Evolutionary conservation across 257 asterid species (phyloP).

Genomic region (Coffea eugenioides): DNA sequence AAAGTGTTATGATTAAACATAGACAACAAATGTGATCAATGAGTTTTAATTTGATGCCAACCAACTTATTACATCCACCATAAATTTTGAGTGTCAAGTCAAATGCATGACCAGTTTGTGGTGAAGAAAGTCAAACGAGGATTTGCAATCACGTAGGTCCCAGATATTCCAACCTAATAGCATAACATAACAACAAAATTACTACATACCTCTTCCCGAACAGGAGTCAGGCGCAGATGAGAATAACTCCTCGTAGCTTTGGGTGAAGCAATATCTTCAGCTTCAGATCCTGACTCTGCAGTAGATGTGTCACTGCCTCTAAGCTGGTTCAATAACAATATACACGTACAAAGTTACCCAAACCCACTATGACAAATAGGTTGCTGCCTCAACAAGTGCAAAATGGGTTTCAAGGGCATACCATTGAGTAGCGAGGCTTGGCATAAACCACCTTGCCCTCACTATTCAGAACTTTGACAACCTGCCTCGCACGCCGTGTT

Average conservation of each 20-base stretch:
- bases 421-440: conserved; percentile 79
- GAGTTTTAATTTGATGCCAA: neutral
- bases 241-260: conserved; percentile 81
- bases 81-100: neutral
- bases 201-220: conserved; percentile 83
- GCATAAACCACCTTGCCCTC: conserved; percentile 96
- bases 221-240: conserved; percentile 94
- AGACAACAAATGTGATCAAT: neutral
- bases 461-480: conserved; percentile 84
- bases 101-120: neutral
- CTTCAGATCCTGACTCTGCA: conserved; percentile 98
- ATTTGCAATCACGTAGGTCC: neutral
- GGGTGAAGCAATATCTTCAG: conserved; percentile 97
- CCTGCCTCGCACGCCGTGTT: conserved; percentile 81
- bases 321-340: conserved; percentile 42
- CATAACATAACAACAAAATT: neutral
- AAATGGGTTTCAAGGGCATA: conserved; percentile 25
- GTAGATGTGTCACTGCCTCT: conserved; percentile 97
- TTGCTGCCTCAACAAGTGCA: neutral
- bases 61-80: neutral
- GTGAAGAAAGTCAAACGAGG: neutral
- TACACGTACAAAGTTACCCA: conserved; percentile 14
- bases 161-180: neutral
- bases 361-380: conserved; percentile 7
- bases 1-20: neutral